Evolutionary conservation across 805 yeast genomes (phyloP), one percentile per base, ranked within the genome.

Genomic region (Ogataea trehaloabstinens): DNA sequence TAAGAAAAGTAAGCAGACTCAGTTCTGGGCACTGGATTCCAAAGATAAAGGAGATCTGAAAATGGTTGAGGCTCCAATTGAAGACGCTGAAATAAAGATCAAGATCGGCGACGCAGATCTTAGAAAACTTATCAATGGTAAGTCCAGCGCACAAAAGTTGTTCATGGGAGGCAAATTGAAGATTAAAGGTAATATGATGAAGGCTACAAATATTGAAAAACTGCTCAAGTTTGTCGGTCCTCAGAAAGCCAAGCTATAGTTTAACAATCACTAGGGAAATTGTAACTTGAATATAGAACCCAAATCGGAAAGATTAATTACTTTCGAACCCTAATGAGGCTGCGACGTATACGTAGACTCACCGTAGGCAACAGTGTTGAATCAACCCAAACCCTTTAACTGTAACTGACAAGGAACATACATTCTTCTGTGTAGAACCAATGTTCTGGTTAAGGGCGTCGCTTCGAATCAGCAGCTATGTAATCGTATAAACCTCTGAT

Each of bases 121-220:
- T 52, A 80, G 73, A 51, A 78, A 74, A 60, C 74, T 87, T 51
- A 84, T 84, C 38, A 67, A 70, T 45, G 95, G 95, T 46, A 84
- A 85, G 71, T 80, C 88, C 48, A 82, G 82, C 62, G 87, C 95
- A 33, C 95, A 87, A 66, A 82, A 80, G 67, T 74, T 87, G 56
- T 87, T 85, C 64, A 77, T 87, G 84, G 68, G 75, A 53, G 95
- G 96, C 29, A 83, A 82, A 64, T 76, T 87, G 63, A 86, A 85
- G 73, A 81, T 87, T 48, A 85, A 82, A 71, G 95, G 95, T 49
- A 85, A 88, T 68, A 82, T 87, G 68, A 84, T 84, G 90, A 87
- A 87, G 73, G 95, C 95, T 38, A 77, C 90, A 31, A 76, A 78
- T 43, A 76, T 85, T 44, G 91, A 84, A 64, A 67, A 73, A 34